Conservation (phyloP, 1,139 yeast species). For the Debaryomyces nepalensis region DNA sequence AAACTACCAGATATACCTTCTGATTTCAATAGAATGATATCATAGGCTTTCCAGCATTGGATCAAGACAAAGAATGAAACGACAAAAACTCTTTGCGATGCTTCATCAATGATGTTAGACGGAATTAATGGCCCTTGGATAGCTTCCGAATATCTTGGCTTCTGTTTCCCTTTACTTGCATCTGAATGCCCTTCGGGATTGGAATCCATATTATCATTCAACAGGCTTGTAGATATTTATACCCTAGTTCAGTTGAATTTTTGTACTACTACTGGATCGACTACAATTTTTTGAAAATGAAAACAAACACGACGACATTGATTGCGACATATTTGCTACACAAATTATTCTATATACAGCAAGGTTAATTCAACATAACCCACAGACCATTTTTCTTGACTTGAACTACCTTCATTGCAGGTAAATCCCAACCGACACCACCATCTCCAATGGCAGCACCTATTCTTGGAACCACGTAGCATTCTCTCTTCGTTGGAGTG, state of each 20-base stretch:
- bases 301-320: slow-evolving; percentile 10
- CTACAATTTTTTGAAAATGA: slow-evolving; percentile 3
- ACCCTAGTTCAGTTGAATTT: no score
- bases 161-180: slow-evolving; percentile 13
- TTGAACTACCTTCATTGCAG: slow-evolving; percentile 80
- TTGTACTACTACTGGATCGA: not conserved
- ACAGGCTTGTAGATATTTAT: not conserved
- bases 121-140: slow-evolving; percentile 47
- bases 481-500: slow-evolving; percentile 69
- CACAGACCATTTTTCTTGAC: slow-evolving; percentile 64
- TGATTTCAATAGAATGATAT: slow-evolving; percentile 53
- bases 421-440: slow-evolving; percentile 91
- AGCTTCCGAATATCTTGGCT: slow-evolving; percentile 17
- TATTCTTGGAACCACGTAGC: slow-evolving; percentile 88
- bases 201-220: slow-evolving; percentile 11
- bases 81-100: slow-evolving; percentile 75
- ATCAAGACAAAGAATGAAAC: slow-evolving; percentile 69
- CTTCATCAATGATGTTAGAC: slow-evolving; percentile 65
- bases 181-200: slow-evolving; percentile 6
- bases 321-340: slow-evolving; percentile 13
- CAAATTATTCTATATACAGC: slow-evolving; percentile 8
- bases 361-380: slow-evolving; percentile 41
- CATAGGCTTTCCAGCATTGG: slow-evolving; percentile 84
- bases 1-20: slow-evolving; percentile 24
- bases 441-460: slow-evolving; percentile 87